phyloP scores from a whole-genome alignment of 495 filamentous ascomycete genomes.

The Penicillium herquei region DNA sequence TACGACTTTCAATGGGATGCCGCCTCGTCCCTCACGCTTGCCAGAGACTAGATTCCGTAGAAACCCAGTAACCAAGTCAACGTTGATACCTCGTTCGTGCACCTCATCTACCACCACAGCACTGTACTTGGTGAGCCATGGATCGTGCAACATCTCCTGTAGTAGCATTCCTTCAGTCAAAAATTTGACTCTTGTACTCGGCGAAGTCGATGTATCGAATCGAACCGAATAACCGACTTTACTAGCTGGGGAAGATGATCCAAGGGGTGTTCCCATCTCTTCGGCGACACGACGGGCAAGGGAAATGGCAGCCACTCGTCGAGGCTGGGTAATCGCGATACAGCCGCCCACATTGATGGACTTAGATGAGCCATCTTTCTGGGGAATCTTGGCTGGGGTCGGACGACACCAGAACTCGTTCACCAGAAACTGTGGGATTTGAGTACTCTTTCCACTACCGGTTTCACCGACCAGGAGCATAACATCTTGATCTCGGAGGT shows the following conservation, averaged over 20 bases:
- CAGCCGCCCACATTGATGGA: slow-evolving; percentile 69
- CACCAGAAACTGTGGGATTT: slow-evolving; percentile 87
- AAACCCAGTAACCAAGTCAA: slow-evolving; percentile 87
- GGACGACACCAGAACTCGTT: slow-evolving; percentile 76
- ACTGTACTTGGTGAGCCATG: slow-evolving; percentile 78
- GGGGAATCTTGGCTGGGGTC: slow-evolving; percentile 47
- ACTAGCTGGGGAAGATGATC: slow-evolving; percentile 60
- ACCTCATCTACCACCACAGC: slow-evolving; percentile 94
- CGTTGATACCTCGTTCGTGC: slow-evolving; percentile 95
- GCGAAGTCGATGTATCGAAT: slow-evolving; percentile 80
- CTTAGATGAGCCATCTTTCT: slow-evolving; percentile 39
- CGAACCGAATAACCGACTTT: slow-evolving; percentile 91
- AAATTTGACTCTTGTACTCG: slow-evolving; percentile 80
- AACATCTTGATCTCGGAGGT: slow-evolving; percentile 67
- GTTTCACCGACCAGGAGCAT: slow-evolving; percentile 91
- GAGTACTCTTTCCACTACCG: slow-evolving; percentile 94
- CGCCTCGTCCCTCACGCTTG: slow-evolving; percentile 56
- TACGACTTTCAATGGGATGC: slow-evolving; percentile 77
- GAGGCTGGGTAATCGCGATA: slow-evolving; percentile 93
- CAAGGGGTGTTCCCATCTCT: slow-evolving; percentile 84
- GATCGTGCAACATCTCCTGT: slow-evolving; percentile 89
- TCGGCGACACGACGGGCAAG: slow-evolving; percentile 84
- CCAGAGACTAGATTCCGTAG: slow-evolving; percentile 69
- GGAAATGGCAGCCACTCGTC: slow-evolving; percentile 91
- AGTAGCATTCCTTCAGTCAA: slow-evolving; percentile 96